These are phyloP conservation scores for Aspergillus clavatus DNA, from an alignment of 2,329 filamentous ascomycete genomes.

Conservation along the genomic window DNA sequence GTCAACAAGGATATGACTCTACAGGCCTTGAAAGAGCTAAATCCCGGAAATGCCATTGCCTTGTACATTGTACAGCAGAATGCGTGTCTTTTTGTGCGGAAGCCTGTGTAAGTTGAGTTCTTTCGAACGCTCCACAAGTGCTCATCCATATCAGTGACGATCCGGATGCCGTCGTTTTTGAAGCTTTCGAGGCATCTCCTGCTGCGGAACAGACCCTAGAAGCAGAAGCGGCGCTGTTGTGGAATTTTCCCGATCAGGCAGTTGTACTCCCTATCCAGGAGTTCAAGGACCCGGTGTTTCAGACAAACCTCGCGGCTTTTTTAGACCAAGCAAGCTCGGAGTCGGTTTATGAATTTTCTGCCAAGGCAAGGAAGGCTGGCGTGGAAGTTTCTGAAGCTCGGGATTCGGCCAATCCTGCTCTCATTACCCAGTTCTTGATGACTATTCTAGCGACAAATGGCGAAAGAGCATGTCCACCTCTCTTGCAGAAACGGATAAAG, in stretches of 20 bases:
- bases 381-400: constrained; percentile 49
- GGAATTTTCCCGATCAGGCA: constrained; percentile 57
- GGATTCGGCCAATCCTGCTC: constrained; percentile 52
- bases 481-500: constrained; percentile 54
- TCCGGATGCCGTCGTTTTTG: constrained; percentile 44
- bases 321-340: constrained; percentile 55
- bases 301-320: constrained; percentile 47
- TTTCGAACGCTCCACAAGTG: no score
- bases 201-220: constrained; percentile 50
- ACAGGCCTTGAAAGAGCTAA: not conserved
- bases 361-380: constrained; percentile 50
- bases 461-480: constrained; percentile 24
- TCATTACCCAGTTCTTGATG: constrained; percentile 59
- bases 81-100: not conserved
- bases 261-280: constrained; percentile 42
- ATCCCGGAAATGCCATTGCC: not conserved
- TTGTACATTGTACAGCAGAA: not conserved
- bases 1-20: not conserved
- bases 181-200: constrained; percentile 59
- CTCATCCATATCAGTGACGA: constrained; percentile 8
- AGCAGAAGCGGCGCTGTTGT: constrained; percentile 49
- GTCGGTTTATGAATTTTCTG: constrained; percentile 50
- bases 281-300: constrained; percentile 44
- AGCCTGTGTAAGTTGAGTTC: not conserved
- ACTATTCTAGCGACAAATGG: constrained; percentile 56